Conservation (phyloP, 768 basidiomycete genomes). For the Mycena floridula region DNA sequence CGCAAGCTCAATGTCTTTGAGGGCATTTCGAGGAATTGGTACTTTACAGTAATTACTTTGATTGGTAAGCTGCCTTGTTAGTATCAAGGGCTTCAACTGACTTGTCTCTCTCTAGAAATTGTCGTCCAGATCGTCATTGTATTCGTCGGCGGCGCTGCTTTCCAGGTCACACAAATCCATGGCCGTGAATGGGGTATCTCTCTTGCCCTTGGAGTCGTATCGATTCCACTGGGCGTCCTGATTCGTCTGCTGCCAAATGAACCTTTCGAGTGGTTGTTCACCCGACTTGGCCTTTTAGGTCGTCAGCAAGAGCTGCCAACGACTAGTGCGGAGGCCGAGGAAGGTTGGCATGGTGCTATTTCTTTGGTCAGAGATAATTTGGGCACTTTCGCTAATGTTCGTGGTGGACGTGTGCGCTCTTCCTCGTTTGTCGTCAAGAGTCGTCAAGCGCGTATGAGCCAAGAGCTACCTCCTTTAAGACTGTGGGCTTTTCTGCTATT, state of each 20-base stretch:
- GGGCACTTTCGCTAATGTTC: constrained; percentile 70
- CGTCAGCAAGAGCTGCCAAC: constrained; percentile 57
- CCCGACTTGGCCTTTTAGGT: constrained; percentile 51
- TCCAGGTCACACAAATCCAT: constrained; percentile 74
- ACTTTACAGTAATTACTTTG: constrained; percentile 78
- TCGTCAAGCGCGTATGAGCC: constrained; percentile 49
- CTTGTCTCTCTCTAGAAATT: constrained; percentile 52
- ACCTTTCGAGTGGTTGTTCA: constrained; percentile 64
- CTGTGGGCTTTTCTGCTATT: constrained; percentile 38
- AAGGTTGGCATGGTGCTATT: constrained; percentile 76
- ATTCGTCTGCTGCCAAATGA: constrained; percentile 77
- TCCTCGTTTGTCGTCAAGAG: constrained; percentile 84
- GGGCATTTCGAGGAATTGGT: constrained; percentile 72
- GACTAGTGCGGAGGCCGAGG: constrained; percentile 48
- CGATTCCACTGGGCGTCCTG: constrained; percentile 82
- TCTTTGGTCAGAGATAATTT: constrained; percentile 84
- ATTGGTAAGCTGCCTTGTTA: constrained; percentile 53
- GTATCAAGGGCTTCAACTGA: constrained; percentile 1
- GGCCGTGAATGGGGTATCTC: constrained; percentile 94
- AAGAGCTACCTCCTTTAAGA: constrained; percentile 37
- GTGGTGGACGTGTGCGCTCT: constrained; percentile 83
- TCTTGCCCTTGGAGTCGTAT: constrained; percentile 77
- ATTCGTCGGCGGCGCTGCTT: constrained; percentile 86
- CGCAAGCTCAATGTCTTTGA: constrained; percentile 84
- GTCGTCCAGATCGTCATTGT: constrained; percentile 84